These are phyloP conservation scores for Xylariaceae sp. DNA, from an alignment of 2,329 filamentous ascomycete species.

Conservation along the genomic window DNA sequence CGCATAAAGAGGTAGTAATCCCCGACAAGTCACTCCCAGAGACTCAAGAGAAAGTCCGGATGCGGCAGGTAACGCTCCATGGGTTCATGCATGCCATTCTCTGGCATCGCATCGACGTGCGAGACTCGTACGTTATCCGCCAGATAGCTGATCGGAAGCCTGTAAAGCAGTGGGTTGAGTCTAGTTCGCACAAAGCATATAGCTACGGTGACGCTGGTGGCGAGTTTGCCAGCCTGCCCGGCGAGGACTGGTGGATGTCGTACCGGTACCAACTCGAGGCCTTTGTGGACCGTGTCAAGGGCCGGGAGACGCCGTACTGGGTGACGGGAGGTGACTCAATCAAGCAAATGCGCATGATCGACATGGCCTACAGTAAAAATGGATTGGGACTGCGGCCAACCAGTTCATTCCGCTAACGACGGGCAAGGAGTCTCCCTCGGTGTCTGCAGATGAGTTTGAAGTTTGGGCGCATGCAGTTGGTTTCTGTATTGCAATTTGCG, in stretches of 20 bases:
- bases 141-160: conserved; percentile 13
- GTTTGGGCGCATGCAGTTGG: no score
- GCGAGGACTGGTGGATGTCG: conserved; percentile 35
- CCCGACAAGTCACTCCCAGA: conserved; percentile 20
- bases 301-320: conserved; percentile 35
- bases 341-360: conserved; percentile 38
- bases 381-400: conserved; percentile 33
- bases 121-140: conserved; percentile 28
- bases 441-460: background rate
- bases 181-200: conserved; percentile 25
- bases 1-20: conserved; percentile 24
- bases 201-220: conserved; percentile 18
- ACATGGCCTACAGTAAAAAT: conserved; percentile 37
- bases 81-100: conserved; percentile 20
- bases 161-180: conserved; percentile 25
- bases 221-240: conserved; percentile 22
- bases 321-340: conserved; percentile 36
- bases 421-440: background rate
- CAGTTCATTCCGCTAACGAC: conserved; percentile 1
- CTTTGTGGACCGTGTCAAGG: conserved; percentile 39
- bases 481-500: no score
- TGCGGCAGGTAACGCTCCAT: conserved; percentile 24
- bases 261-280: conserved; percentile 40
- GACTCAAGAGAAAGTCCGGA: conserved; percentile 6
- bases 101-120: conserved; percentile 25